Evolutionary conservation across 148 eudicot species (phyloP), one percentile per base, ranked within the genome.

Genomic region (Selenicereus undatus): DNA sequence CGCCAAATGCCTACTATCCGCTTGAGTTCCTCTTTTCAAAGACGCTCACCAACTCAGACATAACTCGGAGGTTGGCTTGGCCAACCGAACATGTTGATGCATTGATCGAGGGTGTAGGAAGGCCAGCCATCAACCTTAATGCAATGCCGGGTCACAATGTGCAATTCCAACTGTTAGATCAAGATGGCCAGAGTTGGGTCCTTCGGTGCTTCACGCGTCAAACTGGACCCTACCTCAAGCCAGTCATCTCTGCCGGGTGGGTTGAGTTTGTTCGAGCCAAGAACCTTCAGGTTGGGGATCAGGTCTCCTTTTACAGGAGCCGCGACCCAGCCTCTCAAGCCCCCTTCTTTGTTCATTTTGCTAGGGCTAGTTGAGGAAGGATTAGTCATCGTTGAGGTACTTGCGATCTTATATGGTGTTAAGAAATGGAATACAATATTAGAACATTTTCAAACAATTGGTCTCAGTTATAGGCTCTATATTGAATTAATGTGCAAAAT

Each of bases 141-240:
- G 68, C 68, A 17, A 64, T 17, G 11, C 68, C 68, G 12, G 68
- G 68, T 64, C 68, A 64, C 27, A 64, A 64, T n/a, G 68, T 64
- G 29, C 68, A 64, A 12, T 64, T 64, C 68, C 68, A 64, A 64
- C 68, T 64, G 29, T n/a, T n/a, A 24, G 68, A 64, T 64, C 29
- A 64, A 24, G 12, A 64, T 9, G 27, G 27, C 27, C 68, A 22
- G 29, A 24, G 68, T 8, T 64, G 68, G 68, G n/a, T 27, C 27
- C 68, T 64, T 8, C 68, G 68, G 12, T 64, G 68, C 68, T 64
- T 64, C 68, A 64, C 68, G 0, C 26, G 68, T 10, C 68, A 64
- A 24, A 64, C 68, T n/a, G 68, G 68, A 8, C 68, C 68, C 68
- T 64, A 64, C 68, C 68, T 64, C 68, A 64, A 64, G 68, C 68